These are phyloP conservation scores for Ganoderma resinaceum DNA, from an alignment of 1,284 basidiomycete genomes.

Conservation along the genomic window DNA sequence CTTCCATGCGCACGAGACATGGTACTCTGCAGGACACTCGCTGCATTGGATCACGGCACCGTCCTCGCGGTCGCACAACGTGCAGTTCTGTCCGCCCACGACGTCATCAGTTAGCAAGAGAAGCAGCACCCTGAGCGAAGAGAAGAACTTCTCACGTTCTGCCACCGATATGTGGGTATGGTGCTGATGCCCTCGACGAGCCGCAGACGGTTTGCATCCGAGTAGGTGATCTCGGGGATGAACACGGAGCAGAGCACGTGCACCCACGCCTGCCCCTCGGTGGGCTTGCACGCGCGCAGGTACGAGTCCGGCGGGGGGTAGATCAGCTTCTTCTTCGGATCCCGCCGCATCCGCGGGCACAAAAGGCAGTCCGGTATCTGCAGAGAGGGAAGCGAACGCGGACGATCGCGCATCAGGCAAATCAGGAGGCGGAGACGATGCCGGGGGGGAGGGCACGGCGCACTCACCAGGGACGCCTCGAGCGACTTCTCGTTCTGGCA, in stretches of 20 bases:
- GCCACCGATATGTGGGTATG: conserved; percentile 71
- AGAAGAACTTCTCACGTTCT: conserved; percentile 52
- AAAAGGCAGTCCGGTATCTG: conserved; percentile 79
- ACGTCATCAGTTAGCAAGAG: conserved; percentile 3
- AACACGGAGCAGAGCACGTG: conserved; percentile 93
- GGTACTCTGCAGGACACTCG: conserved; percentile 84
- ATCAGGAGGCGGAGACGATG: background rate
- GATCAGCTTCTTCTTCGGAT: conserved; percentile 54
- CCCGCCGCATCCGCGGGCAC: conserved; percentile 65
- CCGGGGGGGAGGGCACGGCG: too few species aligned
- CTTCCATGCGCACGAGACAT: conserved; percentile 91
- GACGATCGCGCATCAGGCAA: conserved; percentile 2
- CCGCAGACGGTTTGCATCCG: conserved; percentile 74
- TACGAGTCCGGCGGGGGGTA: conserved; percentile 67
- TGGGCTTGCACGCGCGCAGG: conserved; percentile 89
- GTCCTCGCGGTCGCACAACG: conserved; percentile 67
- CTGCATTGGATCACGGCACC: conserved; percentile 88
- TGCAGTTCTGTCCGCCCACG: conserved; percentile 53
- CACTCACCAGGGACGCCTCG: conserved; percentile 79
- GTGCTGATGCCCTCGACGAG: conserved; percentile 89
- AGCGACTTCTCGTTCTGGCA: conserved; percentile 82
- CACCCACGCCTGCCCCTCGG: conserved; percentile 93
- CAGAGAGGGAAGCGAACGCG: background rate
- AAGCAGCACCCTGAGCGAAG: background rate
- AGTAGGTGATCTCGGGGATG: conserved; percentile 83